Base-by-base conservation (phyloP, 163 green algal species). In the Prototheca wickerhamii region DNA sequence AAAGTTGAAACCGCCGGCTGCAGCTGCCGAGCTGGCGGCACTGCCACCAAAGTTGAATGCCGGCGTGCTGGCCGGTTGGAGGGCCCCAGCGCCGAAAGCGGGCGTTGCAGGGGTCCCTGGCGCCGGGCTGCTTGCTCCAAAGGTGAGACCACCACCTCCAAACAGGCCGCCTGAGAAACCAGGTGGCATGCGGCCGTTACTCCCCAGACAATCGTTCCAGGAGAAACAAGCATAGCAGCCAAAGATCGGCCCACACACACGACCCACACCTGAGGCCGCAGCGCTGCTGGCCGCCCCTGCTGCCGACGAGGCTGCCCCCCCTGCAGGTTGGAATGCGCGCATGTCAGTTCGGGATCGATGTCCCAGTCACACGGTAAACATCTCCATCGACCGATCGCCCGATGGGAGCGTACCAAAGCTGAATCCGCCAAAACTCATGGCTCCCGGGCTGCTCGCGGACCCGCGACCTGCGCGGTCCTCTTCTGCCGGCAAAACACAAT, bases 31-130 rank as follows among this genome's bases (percentile, higher is more conserved):
- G 28, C n/a, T n/a, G n/a, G 43, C 18, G 29, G 61, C 40, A 17
- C 42, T 33, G 4, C 34, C 57, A 10, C 34, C 35, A 58, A 63
- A 68, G 33, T 49, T 50, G 31, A 66, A 68, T 21, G 60, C 66
- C 0, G 72, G 72, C 12, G 67, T 61, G 26, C 28, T 61, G 15
- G 72, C n/a, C 1, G 61, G 61, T 28, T 66, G 65, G 56, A 74
- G 71, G 4, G 42, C 64, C 5, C 65, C 51, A 6, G 59, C 25
- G 33, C 20, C 51, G 37, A 15, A 46, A 15, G 37, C 37, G 8
- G 10, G 10, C 10, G 12, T 21, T 46, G 37, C 8, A 46, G 12
- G 37, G 10, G 10, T 12, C 8, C 37, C 37, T 12, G 37, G 37
- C 1, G 51, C 33, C 4, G 57, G 51, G n/a, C 46, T 61, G 3